A percentile compares a stretch with the other conserved stretches of the same genome.
These are phyloP conservation scores for Pyrus bretschneideri DNA, from an alignment of 306 rosid genomes.

Conservation along the genomic window DNA sequence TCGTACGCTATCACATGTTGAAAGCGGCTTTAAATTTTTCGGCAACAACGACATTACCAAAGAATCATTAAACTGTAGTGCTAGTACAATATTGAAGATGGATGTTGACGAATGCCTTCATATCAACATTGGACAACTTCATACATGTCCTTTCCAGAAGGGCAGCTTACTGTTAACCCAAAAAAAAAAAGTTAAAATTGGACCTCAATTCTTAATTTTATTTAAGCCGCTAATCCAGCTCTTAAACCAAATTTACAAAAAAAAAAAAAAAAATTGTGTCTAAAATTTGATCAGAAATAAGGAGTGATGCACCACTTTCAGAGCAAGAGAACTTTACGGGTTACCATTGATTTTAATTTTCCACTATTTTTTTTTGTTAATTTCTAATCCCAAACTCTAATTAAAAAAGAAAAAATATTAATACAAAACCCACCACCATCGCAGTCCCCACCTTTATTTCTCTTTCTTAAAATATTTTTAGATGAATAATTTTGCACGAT, in stretches of 20 bases:
- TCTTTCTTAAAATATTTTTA: neutral
- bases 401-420: no score
- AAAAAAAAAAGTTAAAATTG: no score
- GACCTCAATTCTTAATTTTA: no score
- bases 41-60: no score
- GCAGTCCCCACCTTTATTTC: neutral
- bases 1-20: no score
- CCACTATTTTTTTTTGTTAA: neutral
- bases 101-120: neutral
- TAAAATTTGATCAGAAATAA: neutral
- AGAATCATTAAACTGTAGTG: neutral
- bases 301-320: neutral
- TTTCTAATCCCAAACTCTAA: neutral
- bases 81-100: neutral
- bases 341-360: neutral
- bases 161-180: no score
- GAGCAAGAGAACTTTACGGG: neutral
- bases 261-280: neutral
- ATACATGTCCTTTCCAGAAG: no score
- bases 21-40: no score
- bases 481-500: neutral
- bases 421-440: neutral
- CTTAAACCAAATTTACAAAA: no score
- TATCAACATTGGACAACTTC: neutral
- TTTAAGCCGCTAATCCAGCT: no score